Percentiles rank a stretch among this genome's conserved stretches.
Conservation (phyloP, 345 rosid genomes). For the Excoecaria agallocha region DNA sequence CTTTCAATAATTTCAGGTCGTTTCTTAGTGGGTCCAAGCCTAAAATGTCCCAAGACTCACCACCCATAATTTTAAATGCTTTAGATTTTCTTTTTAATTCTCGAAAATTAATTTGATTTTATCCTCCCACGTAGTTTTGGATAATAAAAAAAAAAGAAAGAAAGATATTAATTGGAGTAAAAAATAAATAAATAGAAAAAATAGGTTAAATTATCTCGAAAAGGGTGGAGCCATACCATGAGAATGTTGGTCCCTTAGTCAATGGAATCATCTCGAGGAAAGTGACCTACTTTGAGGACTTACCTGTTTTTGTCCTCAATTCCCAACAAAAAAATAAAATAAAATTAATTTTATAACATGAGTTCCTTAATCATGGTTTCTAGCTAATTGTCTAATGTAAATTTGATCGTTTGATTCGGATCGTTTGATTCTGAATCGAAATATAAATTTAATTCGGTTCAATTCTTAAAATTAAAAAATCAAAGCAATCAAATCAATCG, state of each 20-base stretch:
- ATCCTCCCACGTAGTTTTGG: background rate
- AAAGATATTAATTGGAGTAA: background rate
- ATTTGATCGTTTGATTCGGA: no score
- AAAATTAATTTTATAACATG: background rate
- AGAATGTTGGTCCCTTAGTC: constrained; percentile 45
- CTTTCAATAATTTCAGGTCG: constrained; percentile 44
- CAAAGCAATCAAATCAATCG: no score
- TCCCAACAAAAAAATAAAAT: constrained; percentile 32
- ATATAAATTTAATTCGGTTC: no score
- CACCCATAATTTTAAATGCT: constrained; percentile 17
- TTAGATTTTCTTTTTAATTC: background rate
- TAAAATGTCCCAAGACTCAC: no score
- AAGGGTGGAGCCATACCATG: constrained; percentile 39
- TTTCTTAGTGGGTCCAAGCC: constrained; percentile 35
- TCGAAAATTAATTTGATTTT: background rate
- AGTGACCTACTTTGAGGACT: constrained; percentile 35
- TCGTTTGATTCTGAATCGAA: no score
- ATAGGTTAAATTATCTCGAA: constrained; percentile 18
- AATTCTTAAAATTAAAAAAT: no score
- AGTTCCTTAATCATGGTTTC: background rate
- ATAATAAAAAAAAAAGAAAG: background rate
- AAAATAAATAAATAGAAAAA: constrained; percentile 12
- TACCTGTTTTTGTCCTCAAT: constrained; percentile 19
- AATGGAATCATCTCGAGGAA: constrained; percentile 31
- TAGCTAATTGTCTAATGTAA: background rate